Evolutionary conservation across 1,284 basidiomycete genomes (phyloP).

Genomic region (Melampsora americana): DNA sequence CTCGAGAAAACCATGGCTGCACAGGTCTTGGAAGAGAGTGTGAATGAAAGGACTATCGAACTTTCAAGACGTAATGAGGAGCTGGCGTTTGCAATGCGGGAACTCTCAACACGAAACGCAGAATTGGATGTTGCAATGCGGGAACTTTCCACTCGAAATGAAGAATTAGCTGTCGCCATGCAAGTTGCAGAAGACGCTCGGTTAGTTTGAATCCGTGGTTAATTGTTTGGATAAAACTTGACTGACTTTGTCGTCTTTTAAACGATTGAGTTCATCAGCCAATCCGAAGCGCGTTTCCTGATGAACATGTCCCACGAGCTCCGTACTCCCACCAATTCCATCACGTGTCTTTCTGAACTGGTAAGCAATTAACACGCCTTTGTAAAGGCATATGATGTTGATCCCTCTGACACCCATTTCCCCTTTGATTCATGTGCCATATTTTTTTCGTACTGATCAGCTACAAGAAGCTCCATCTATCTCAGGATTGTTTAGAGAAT

Average conservation of each 20-base stretch:
- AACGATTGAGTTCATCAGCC: neutral
- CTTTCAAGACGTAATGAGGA: neutral
- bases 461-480: conserved; percentile 53
- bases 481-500: conserved; percentile 55
- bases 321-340: conserved; percentile 56
- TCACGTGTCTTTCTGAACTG: conserved; percentile 54
- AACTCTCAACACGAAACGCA: neutral
- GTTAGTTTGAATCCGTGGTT: neutral
- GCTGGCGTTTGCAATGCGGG: neutral
- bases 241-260: neutral
- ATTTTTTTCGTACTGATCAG: conserved; percentile 48
- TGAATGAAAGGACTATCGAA: neutral
- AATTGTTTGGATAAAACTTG: neutral
- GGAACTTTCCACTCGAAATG: conserved; percentile 6
- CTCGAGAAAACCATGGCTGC: neutral
- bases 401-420: neutral
- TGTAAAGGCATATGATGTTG: neutral
- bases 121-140: conserved; percentile 2
- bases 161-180: conserved; percentile 4
- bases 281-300: neutral
- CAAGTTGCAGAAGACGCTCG: conserved; percentile 1
- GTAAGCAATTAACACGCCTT: conserved; percentile 42
- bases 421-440: no score
- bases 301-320: conserved; percentile 57
- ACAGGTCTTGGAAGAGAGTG: neutral